Evolutionary conservation across 2,329 filamentous ascomycete species (phyloP).

Genomic region (Nigrograna mackinnonii): DNA sequence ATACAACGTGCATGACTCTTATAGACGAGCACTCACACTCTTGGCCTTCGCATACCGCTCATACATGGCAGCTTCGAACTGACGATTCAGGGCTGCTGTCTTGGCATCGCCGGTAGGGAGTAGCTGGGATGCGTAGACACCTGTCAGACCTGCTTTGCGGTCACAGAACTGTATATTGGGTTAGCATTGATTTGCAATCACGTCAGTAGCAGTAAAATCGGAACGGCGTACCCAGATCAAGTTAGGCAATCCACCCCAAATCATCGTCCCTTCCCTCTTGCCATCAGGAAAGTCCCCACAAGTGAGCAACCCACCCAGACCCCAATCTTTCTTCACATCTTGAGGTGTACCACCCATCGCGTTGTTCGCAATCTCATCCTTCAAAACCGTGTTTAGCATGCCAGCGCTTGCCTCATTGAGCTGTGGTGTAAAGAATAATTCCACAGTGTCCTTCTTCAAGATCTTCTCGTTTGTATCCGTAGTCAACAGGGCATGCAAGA

Average conservation of each 20-base stretch:
- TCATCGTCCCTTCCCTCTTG: constrained; percentile 29
- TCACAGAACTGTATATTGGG: not conserved
- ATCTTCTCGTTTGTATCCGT: constrained; percentile 27
- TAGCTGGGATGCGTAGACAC: not conserved
- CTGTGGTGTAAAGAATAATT: constrained; percentile 35
- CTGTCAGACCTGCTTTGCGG: not conserved
- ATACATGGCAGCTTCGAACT: constrained; percentile 1
- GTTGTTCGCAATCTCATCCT: constrained; percentile 19
- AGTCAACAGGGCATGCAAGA: constrained; percentile 29
- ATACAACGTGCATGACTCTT: not conserved
- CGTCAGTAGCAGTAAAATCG: not conserved
- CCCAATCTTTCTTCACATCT: constrained; percentile 26
- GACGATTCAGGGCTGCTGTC: not conserved
- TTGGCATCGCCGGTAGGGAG: constrained; percentile 1
- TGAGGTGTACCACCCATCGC: constrained; percentile 25
- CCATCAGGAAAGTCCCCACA: constrained; percentile 21
- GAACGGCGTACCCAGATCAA: constrained; percentile 30
- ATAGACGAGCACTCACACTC: not conserved
- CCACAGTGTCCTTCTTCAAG: constrained; percentile 25
- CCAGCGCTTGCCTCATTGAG: constrained; percentile 17
- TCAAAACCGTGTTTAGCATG: constrained; percentile 39
- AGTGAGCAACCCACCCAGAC: constrained; percentile 33
- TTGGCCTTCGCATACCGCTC: constrained; percentile 1
- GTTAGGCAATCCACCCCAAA: constrained; percentile 38
- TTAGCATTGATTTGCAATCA: too few species aligned